phyloP scores from a whole-genome alignment of 176 grass and related monocot genomes.

The Echinochloa phyllopogon region DNA sequence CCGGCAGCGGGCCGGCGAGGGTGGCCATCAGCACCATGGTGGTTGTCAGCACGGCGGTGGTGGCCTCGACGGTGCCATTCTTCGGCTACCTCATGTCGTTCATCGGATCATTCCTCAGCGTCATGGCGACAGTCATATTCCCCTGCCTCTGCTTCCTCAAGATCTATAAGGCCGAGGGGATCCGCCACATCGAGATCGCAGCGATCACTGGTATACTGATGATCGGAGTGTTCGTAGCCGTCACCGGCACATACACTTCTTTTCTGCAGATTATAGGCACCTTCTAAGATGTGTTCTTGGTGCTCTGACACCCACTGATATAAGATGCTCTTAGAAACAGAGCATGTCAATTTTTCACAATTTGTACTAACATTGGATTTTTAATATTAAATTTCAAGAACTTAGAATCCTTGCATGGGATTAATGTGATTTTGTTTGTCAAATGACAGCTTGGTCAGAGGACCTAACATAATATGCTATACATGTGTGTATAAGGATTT shows the following conservation, averaged over 20 bases:
- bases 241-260: slow-evolving; percentile 56
- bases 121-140: slow-evolving; percentile 55
- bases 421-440: too few species aligned
- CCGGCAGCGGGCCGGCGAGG: background rate
- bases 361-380: background rate
- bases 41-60: slow-evolving; percentile 48
- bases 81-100: slow-evolving; percentile 66
- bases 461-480: too few species aligned
- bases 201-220: slow-evolving; percentile 44
- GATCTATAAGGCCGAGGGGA: slow-evolving; percentile 48
- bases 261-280: slow-evolving; percentile 42
- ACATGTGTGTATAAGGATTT: too few species aligned
- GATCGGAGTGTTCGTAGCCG: slow-evolving; percentile 40
- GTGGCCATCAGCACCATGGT: slow-evolving; percentile 46
- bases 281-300: background rate
- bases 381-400: too few species aligned
- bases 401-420: too few species aligned
- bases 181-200: slow-evolving; percentile 29
- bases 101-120: slow-evolving; percentile 53
- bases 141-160: slow-evolving; percentile 64
- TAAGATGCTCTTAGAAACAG: too few species aligned
- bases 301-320: background rate
- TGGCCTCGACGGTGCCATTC: slow-evolving; percentile 54
- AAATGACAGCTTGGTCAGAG: too few species aligned
- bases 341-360: too few species aligned